Conservation (phyloP, 139 green algal genomes). For the Nannochloris sp. region DNA sequence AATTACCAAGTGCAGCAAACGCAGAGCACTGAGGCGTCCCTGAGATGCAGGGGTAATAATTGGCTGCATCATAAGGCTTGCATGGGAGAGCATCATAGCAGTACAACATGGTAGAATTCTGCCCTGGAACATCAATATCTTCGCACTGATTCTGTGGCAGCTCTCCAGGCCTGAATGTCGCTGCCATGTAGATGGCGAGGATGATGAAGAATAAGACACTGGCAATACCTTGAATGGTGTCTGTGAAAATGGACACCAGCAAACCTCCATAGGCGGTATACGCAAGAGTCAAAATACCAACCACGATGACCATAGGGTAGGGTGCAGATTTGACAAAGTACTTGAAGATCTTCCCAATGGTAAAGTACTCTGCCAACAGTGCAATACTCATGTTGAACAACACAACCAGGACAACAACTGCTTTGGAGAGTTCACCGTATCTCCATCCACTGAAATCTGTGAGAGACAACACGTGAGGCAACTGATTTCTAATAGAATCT, state of each 20-base stretch:
- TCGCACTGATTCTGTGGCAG: slow-evolving; percentile 21
- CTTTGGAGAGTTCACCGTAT: slow-evolving; percentile 43
- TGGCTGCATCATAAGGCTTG: slow-evolving; percentile 4
- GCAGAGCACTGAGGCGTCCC: slow-evolving; percentile 7
- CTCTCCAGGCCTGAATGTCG: slow-evolving; percentile 40
- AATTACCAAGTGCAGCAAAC: background rate
- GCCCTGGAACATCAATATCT: too few relatives aligned
- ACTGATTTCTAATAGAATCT: slow-evolving; percentile 21
- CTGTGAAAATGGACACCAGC: slow-evolving; percentile 68
- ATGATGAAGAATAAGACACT: slow-evolving; percentile 44
- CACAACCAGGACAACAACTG: slow-evolving; percentile 38
- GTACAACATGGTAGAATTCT: too few relatives aligned
- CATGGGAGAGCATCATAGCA: slow-evolving; percentile 31
- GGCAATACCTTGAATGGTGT: slow-evolving; percentile 52
- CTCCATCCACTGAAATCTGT: slow-evolving; percentile 58
- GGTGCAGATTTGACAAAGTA: slow-evolving; percentile 39
- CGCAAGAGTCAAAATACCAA: slow-evolving; percentile 43
- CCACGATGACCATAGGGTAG: slow-evolving; percentile 58
- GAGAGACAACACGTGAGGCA: slow-evolving; percentile 54
- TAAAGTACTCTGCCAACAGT: slow-evolving; percentile 50
- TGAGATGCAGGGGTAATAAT: slow-evolving; percentile 1
- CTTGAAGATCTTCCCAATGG: slow-evolving; percentile 60
- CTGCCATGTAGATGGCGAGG: slow-evolving; percentile 53
- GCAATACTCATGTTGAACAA: slow-evolving; percentile 70
- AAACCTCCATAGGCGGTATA: slow-evolving; percentile 66